Evolutionary conservation across 2,329 filamentous ascomycete genomes (phyloP).

Genomic region (Ampelomyces quisqualis): DNA sequence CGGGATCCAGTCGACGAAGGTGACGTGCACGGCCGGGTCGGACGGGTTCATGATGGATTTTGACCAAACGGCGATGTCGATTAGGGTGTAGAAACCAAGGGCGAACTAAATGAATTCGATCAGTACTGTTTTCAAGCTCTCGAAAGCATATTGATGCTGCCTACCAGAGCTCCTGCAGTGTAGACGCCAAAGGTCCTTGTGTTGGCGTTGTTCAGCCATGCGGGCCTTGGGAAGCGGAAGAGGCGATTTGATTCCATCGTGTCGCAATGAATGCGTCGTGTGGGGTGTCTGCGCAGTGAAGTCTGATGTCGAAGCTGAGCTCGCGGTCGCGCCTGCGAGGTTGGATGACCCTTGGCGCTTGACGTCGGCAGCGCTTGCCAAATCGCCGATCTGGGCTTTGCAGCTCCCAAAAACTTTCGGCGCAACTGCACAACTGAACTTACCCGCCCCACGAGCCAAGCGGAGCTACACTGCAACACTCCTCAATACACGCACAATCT

Average conservation of each 20-base stretch:
- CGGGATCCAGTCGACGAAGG: slow-evolving; percentile 72
- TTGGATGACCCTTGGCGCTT: slow-evolving; percentile 27
- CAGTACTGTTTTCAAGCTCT: slow-evolving; percentile 1
- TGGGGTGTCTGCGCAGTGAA: slow-evolving; percentile 5
- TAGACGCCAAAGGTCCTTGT: slow-evolving; percentile 67
- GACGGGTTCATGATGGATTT: slow-evolving; percentile 63
- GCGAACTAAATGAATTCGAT: slow-evolving; percentile 56
- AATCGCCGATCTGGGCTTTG: slow-evolving; percentile 14
- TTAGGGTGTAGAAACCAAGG: slow-evolving; percentile 67
- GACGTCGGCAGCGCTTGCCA: slow-evolving; percentile 14
- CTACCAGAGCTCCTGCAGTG: slow-evolving; percentile 64
- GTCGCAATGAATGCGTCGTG: slow-evolving; percentile 5
- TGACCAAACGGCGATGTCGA: slow-evolving; percentile 66
- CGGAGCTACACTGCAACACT: neutral
- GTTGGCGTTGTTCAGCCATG: slow-evolving; percentile 66
- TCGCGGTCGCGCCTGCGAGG: slow-evolving; percentile 28
- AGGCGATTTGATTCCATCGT: slow-evolving; percentile 57
- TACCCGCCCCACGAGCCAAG: neutral
- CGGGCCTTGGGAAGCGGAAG: slow-evolving; percentile 67
- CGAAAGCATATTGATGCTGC: slow-evolving; percentile 17
- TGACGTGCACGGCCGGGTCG: slow-evolving; percentile 58
- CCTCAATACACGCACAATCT: neutral
- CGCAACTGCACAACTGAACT: slow-evolving; percentile 5
- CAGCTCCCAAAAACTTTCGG: slow-evolving; percentile 28
- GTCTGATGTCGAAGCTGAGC: slow-evolving; percentile 21